Conservation (phyloP, 257 asterid genomes). For the Cynanchum wilfordii region DNA sequence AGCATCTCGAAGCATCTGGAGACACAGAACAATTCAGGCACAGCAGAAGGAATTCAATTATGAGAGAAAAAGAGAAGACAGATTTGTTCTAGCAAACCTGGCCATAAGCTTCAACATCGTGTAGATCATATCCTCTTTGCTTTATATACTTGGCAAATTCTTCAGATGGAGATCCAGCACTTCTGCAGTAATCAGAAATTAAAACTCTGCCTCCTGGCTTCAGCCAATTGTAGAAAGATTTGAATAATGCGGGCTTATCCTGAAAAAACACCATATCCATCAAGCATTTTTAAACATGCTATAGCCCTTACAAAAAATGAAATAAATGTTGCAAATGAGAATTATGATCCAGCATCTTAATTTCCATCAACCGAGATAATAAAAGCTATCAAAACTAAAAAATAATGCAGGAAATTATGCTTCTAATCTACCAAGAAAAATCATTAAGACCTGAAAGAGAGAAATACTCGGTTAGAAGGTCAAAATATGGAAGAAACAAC, state of each 20-base stretch:
- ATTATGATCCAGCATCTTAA: neutral
- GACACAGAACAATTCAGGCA: neutral
- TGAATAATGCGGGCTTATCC: slow-evolving; percentile 93
- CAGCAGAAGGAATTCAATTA: neutral
- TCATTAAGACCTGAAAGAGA: neutral
- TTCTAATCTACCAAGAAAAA: neutral
- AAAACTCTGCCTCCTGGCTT: slow-evolving; percentile 96
- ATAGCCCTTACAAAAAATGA: neutral
- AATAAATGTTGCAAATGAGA: neutral
- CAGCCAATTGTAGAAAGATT: slow-evolving; percentile 90
- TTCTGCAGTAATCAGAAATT: slow-evolving; percentile 88
- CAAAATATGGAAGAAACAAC: neutral
- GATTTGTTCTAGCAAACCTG: slow-evolving; percentile 38
- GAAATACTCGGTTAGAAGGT: neutral
- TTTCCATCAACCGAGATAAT: neutral
- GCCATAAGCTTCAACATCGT: slow-evolving; percentile 73
- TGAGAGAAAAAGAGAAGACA: neutral
- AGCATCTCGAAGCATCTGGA: slow-evolving; percentile 87
- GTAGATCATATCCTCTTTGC: slow-evolving; percentile 90
- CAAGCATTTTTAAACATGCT: neutral
- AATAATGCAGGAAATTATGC: neutral
- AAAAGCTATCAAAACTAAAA: neutral
- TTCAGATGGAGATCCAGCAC: slow-evolving; percentile 60
- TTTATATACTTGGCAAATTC: slow-evolving; percentile 71
- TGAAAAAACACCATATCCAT: slow-evolving; percentile 24